These are phyloP conservation scores for Capronia epimyces DNA, from an alignment of 2,329 filamentous ascomycete genomes.

Conservation along the genomic window DNA sequence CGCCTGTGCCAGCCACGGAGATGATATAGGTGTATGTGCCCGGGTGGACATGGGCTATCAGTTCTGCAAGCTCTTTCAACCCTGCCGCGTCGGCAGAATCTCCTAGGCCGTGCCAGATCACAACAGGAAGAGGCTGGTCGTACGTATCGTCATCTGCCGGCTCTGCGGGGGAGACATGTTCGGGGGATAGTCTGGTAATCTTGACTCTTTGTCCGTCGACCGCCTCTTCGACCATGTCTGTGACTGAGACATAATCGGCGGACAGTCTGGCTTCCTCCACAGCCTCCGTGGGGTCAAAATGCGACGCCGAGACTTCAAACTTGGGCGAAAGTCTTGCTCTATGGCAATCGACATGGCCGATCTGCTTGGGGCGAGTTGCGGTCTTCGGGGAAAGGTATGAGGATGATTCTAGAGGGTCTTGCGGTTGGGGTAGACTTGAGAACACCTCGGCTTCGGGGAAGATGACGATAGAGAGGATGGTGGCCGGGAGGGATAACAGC, in stretches of 20 bases:
- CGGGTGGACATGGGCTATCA: slow-evolving; percentile 68
- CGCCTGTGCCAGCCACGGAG: slow-evolving; percentile 59
- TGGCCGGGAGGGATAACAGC: slow-evolving; percentile 13
- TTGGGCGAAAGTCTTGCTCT: background rate
- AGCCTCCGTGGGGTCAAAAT: background rate
- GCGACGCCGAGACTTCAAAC: background rate
- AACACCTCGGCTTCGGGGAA: slow-evolving; percentile 24
- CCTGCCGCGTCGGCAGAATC: slow-evolving; percentile 66
- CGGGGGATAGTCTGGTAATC: slow-evolving; percentile 18
- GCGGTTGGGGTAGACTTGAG: background rate
- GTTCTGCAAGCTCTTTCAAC: slow-evolving; percentile 62
- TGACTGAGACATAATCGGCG: background rate
- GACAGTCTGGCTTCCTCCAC: background rate
- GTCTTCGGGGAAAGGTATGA: background rate
- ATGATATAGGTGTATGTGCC: slow-evolving; percentile 81
- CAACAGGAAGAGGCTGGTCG: slow-evolving; percentile 64
- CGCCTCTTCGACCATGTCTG: slow-evolving; percentile 7
- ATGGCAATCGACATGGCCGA: background rate
- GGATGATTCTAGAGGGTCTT: background rate
- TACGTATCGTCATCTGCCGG: slow-evolving; percentile 12
- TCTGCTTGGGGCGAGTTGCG: background rate
- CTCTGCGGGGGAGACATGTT: background rate
- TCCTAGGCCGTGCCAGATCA: slow-evolving; percentile 89
- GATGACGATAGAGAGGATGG: slow-evolving; percentile 19
- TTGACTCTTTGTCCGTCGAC: slow-evolving; percentile 9